Evolutionary conservation across 805 yeast species (phyloP).

Genomic region (Pachysolen tannophilus): DNA sequence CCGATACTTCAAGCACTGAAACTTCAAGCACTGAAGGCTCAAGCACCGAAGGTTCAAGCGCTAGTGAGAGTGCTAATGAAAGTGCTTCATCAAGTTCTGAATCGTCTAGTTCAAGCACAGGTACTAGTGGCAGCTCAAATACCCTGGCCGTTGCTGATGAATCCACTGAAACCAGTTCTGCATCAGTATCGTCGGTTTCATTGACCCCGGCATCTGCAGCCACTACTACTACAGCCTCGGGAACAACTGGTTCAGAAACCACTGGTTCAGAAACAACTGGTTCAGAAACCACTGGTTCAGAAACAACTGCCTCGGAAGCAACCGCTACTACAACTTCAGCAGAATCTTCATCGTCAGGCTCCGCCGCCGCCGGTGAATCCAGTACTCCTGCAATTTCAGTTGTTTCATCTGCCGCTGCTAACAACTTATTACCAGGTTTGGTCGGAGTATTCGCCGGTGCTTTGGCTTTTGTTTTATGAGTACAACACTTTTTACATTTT

Average conservation of each 20-base stretch:
- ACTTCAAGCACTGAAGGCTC: constrained; percentile 14
- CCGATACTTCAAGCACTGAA: constrained; percentile 5
- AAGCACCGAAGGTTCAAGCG: no score
- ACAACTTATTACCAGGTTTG: not conserved
- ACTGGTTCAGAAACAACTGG: no score
- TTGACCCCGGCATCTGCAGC: no score
- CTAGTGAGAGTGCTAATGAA: no score
- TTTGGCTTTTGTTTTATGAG: not conserved
- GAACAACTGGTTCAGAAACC: no score
- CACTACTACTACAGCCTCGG: no score
- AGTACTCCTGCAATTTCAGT: constrained; percentile 8
- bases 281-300: constrained; percentile 20
- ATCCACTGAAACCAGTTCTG: no score
- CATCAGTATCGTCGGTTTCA: no score
- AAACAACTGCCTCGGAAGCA: constrained; percentile 21
- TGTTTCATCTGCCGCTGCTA: not conserved
- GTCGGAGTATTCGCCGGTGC: not conserved
- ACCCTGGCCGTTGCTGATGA: constrained; percentile 16
- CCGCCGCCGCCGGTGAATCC: constrained; percentile 14
- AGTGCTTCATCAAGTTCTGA: constrained; percentile 19
- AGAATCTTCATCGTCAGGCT: constrained; percentile 14
- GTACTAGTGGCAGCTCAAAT: no score
- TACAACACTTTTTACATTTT: not conserved
- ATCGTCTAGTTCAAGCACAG: no score
- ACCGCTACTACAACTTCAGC: constrained; percentile 17